A percentile compares a stretch with the other conserved stretches of the same genome.
These are phyloP conservation scores for Ehretia macrophylla DNA, from an alignment of 257 asterid species.

Conservation along the genomic window DNA sequence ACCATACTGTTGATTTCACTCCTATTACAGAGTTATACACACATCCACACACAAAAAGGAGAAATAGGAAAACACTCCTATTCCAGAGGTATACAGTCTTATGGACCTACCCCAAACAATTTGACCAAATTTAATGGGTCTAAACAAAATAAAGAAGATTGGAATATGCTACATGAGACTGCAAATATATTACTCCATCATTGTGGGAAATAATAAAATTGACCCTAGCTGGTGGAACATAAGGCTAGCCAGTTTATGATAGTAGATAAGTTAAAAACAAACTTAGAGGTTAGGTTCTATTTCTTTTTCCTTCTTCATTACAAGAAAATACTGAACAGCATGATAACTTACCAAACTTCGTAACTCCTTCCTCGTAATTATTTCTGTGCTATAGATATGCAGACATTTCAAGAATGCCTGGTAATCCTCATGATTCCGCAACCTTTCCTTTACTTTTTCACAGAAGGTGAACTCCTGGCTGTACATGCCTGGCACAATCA, in stretches of 20 bases:
- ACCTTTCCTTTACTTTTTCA: slow-evolving; percentile 90
- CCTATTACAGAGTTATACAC: too few relatives aligned
- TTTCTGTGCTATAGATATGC: slow-evolving; percentile 89
- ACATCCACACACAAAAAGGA: too few relatives aligned
- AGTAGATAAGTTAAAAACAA: slow-evolving; percentile 1
- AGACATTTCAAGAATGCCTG: slow-evolving; percentile 97
- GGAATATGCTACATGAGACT: too few relatives aligned
- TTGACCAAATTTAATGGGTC: neutral
- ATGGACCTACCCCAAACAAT: too few relatives aligned
- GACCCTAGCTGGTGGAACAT: too few relatives aligned
- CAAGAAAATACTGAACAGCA: slow-evolving; percentile 3
- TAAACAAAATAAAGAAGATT: too few relatives aligned
- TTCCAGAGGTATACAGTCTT: too few relatives aligned
- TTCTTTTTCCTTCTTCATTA: neutral
- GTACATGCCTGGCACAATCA: slow-evolving; percentile 56
- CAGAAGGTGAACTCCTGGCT: slow-evolving; percentile 77
- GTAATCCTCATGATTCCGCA: slow-evolving; percentile 75
- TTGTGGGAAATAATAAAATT: too few relatives aligned
- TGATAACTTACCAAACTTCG: slow-evolving; percentile 64
- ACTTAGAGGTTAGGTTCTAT: neutral
- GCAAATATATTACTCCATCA: too few relatives aligned
- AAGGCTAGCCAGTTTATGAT: too few relatives aligned
- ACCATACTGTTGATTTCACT: neutral
- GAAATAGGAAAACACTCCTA: too few relatives aligned
- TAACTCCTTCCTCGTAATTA: slow-evolving; percentile 79